Evolutionary conservation across 139 green algal species (phyloP).

Genomic region (Tetraselmis chui): DNA sequence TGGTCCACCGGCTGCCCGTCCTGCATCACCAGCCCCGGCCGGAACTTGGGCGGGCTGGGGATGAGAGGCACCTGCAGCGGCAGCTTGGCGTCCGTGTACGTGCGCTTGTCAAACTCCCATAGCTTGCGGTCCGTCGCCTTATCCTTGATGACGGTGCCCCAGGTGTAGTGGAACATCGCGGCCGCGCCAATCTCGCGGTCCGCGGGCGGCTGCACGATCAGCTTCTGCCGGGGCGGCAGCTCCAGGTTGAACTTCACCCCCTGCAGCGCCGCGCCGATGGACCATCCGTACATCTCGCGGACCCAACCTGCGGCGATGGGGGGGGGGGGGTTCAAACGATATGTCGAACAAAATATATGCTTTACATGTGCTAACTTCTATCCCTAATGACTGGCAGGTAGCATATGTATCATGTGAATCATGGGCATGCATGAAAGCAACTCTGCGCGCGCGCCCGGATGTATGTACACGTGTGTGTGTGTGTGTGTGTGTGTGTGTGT

Average conservation of each 20-base stretch:
- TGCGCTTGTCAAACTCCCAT: constrained; percentile 77
- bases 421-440: no score
- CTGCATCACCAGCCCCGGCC: constrained; percentile 28
- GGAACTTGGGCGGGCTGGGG: not conserved
- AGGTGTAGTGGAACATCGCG: constrained; percentile 85
- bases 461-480: not conserved
- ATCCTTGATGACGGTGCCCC: constrained; percentile 52
- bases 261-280: constrained; percentile 28
- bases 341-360: not conserved
- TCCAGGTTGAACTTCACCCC: constrained; percentile 31
- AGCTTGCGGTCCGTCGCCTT: constrained; percentile 32
- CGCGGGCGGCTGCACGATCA: constrained; percentile 78
- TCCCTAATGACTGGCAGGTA: no score
- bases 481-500: not conserved
- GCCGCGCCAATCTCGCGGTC: constrained; percentile 60
- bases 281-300: constrained; percentile 88
- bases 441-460: no score
- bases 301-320: constrained; percentile 52
- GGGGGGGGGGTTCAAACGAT: not conserved
- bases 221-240: constrained; percentile 31
- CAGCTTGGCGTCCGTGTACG: constrained; percentile 37
- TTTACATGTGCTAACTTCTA: no score
- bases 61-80: constrained; percentile 37
- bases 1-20: constrained; percentile 45
- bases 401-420: no score